A percentile compares a stretch with the other conserved stretches of the same genome.
Evolutionary conservation across 202 grass and related monocot species (phyloP).

Genomic region (Bolboschoenoplectus hybrid): DNA sequence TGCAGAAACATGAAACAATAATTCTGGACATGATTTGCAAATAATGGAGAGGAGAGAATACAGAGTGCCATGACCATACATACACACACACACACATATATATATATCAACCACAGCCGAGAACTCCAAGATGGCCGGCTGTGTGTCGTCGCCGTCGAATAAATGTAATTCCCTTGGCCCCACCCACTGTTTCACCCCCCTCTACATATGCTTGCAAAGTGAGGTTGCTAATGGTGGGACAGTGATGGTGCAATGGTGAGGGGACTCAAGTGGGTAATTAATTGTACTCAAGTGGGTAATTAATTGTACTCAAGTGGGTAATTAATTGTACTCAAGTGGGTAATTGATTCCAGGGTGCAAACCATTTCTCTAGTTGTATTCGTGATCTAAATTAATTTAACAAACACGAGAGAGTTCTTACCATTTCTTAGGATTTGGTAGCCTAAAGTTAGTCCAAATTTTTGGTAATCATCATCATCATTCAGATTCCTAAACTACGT

Average conservation of each 20-base stretch:
- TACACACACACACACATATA: no score
- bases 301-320: slow-evolving; percentile 4
- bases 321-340: slow-evolving; percentile 20
- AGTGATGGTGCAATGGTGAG: not conserved
- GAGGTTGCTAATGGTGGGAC: slow-evolving; percentile 33
- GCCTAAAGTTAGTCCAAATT: no score
- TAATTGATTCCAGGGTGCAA: not conserved
- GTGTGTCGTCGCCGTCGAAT: slow-evolving; percentile 27
- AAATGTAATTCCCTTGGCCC: slow-evolving; percentile 8
- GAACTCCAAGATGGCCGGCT: slow-evolving; percentile 5
- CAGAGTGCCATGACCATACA: slow-evolving; percentile 1
- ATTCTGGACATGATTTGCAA: not conserved
- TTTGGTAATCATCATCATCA: no score
- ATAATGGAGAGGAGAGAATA: slow-evolving; percentile 1
- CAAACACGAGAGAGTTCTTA: not conserved
- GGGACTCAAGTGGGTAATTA: slow-evolving; percentile 16
- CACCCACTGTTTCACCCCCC: not conserved
- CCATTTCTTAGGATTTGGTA: no score
- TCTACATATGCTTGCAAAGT: slow-evolving; percentile 19
- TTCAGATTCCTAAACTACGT: no score
- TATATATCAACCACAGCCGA: slow-evolving; percentile 1
- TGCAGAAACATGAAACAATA: not conserved
- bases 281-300: slow-evolving; percentile 14
- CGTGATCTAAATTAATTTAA: not conserved
- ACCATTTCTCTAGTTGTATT: not conserved